Evolutionary conservation across 306 rosid species (phyloP), one percentile per base, ranked within the genome.

Genomic region (Glycine soja): DNA sequence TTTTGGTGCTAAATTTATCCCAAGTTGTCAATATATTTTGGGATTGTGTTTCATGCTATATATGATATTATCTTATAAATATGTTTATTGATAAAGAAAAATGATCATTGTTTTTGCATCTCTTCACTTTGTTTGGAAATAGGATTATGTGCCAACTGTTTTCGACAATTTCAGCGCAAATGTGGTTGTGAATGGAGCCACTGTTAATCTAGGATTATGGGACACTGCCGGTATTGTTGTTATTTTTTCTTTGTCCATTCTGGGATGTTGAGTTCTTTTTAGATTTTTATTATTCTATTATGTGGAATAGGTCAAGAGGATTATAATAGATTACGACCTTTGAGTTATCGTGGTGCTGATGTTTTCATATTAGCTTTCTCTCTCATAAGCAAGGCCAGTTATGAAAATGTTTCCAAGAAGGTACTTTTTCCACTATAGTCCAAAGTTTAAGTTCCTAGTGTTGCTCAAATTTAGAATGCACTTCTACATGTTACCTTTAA

Each of bases 161-260:
- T 94, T 94, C 10, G 98, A 95, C 97, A 95, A 95, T 88, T 95
- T 95, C 85, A 95, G 98, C 70, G 99, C 98, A 85, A 95, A 95
- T 74, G 99, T 95, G 87, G 99, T 95, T 78, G 99, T 95, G 80
- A 93, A 95, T 85, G 99, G 99, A 75, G 72, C 82, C 85, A 95
- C 99, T 70, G 99, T 95, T 63, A 95, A 95, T 85, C 89, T 95
- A 79, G 99, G 99, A 52, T 88, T 95, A 79, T 95, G 99, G 98
- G 99, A 95, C 81, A 95, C 99, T 79, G 98, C 99, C 34, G 98
- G 99, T 95, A 90, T 83, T 71, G 72, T 3, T 18, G 0, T 1
- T 7, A 13, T 64, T 43, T 73, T 38, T 64, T 83, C 30, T 77
- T 6, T 81, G 16, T 24, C 10, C 45, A 75, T 57, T 30, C 5